Percentiles rank a stretch among this genome's conserved stretches.
phyloP scores from a whole-genome alignment of 768 basidiomycete species.

The Asterophora lycoperdoides region DNA sequence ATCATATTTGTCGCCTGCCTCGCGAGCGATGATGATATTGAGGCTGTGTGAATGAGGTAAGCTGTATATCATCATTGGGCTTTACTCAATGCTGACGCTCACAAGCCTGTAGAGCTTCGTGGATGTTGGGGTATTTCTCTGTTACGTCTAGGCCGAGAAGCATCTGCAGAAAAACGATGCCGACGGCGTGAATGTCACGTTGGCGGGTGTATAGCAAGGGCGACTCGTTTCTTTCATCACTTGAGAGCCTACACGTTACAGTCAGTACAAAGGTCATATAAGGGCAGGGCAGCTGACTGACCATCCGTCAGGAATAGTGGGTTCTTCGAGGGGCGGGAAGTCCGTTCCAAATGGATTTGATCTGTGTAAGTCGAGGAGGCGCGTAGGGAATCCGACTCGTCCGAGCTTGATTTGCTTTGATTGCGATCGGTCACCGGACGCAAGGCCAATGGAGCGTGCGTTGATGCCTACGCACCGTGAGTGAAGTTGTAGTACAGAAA shows the following conservation, averaged over 20 bases:
- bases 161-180: constrained; percentile 82
- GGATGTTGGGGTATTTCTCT: constrained; percentile 48
- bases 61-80: not conserved
- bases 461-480: constrained; percentile 44
- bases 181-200: constrained; percentile 80
- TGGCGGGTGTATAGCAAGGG: constrained; percentile 68
- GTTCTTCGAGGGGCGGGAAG: constrained; percentile 29
- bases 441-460: constrained; percentile 58
- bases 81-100: constrained; percentile 13
- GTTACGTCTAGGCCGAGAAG: constrained; percentile 71
- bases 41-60: constrained; percentile 32
- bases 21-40: constrained; percentile 48
- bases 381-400: constrained; percentile 66
- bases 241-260: constrained; percentile 51
- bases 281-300: constrained; percentile 8
- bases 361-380: constrained; percentile 73
- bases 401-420: constrained; percentile 71
- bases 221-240: constrained; percentile 75
- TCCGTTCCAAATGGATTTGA: constrained; percentile 71
- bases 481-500: not conserved
- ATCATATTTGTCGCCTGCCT: constrained; percentile 58
- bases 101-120: constrained; percentile 57
- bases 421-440: constrained; percentile 44
- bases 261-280: not conserved
- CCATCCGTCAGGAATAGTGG: constrained; percentile 46